Evolutionary conservation across 78 protist genomes (phyloP), one percentile per base, ranked within the genome.

Genomic region (Dictyostelium capitatum): DNA sequence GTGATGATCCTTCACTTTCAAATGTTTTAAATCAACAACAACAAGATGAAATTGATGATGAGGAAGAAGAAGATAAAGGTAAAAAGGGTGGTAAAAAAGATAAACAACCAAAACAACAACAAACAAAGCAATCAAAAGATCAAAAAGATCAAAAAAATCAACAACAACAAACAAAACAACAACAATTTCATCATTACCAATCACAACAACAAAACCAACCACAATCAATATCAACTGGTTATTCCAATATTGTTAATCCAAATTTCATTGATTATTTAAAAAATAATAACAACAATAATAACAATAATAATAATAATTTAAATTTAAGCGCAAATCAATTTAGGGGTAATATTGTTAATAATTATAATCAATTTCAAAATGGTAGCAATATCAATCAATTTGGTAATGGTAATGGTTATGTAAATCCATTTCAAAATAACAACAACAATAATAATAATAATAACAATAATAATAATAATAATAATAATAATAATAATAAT

Each of bases 1-100:
- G 93, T 25, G 79, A 70, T 83, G 91, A 83, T 72, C 90, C 79
- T 4, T n/a, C 77, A 12, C 17, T 59, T 8, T 80, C 28, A 37
- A 17, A 20, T 20, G 20, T 70, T 59, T 46, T 28, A 11, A n/a
- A 54, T 43, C 69, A 82, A 48, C 56, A 30, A 53, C 25, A 64
- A 82, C n/a, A 43, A 67, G 14, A 11, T 14, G 43, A 30, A 32
- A 43, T 51, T 23, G 54, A 82, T 69, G 48, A n/a, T 10, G 75
- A 57, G 19, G 80, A 50, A 3, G 80, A 59, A 25, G 83, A 79
- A 8, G 83, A 79, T 43, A 50, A 51, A 12, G 48, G 37, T 17
- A 70, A 79, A 15, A 7, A 1, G 6, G 3, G 8, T 47, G 23
- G 56, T 12, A 80, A 83, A 64, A 70, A 56, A 64, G 11, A n/a